Evolutionary conservation across 352 stramenopile species (phyloP).

Genomic region (Pythium pyrilobum): DNA sequence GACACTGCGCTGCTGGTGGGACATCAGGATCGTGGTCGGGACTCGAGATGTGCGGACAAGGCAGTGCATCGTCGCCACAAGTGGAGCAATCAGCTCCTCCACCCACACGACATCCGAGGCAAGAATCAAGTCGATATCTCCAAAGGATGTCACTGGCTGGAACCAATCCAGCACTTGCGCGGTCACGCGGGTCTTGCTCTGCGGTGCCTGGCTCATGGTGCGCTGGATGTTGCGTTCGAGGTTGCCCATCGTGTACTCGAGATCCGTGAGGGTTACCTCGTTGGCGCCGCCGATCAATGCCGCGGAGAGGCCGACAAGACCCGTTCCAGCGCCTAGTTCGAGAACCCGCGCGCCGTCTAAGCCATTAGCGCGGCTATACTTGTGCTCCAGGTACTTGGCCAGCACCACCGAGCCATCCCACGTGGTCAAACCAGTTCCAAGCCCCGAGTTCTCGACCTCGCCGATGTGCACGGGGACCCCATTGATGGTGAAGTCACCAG

Average conservation of each 20-base stretch:
- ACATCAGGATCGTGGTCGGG: conserved; percentile 51
- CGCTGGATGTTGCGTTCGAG: conserved; percentile 44
- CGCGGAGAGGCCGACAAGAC: conserved; percentile 79
- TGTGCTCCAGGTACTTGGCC: conserved; percentile 88
- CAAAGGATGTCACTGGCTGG: conserved; percentile 38
- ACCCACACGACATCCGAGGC: conserved; percentile 91
- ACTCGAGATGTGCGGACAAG: conserved; percentile 34
- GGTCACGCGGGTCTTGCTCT: background rate
- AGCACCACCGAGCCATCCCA: conserved; percentile 90
- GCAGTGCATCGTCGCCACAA: conserved; percentile 67
- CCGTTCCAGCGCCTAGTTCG: conserved; percentile 83
- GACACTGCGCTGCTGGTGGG: conserved; percentile 62
- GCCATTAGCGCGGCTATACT: background rate
- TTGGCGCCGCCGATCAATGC: conserved; percentile 56
- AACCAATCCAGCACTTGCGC: conserved; percentile 67
- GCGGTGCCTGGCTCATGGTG: conserved; percentile 27
- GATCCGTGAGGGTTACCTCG: conserved; percentile 81
- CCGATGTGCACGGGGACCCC: conserved; percentile 39
- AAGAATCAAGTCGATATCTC: conserved; percentile 74
- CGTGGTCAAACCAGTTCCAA: conserved; percentile 86
- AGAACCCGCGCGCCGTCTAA: conserved; percentile 48
- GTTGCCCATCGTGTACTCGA: conserved; percentile 86
- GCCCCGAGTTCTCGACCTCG: conserved; percentile 75
- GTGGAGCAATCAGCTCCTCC: conserved; percentile 76
- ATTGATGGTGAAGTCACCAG: conserved; percentile 48